phyloP scores from a whole-genome alignment of 2,329 filamentous ascomycete genomes.

The Aspergillus fumigatus region DNA sequence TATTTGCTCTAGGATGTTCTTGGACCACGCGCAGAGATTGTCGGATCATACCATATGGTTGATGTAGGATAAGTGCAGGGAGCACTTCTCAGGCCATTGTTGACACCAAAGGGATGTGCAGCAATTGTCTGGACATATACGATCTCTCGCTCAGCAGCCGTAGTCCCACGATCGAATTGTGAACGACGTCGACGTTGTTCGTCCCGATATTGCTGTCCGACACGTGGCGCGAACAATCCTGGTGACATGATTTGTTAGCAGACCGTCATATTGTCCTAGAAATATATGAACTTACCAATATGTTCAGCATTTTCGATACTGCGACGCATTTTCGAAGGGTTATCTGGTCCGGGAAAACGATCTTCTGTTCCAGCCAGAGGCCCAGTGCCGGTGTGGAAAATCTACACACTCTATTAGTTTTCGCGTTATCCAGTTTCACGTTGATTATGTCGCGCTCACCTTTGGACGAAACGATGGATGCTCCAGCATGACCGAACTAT shows the following conservation, averaged over 20 bases:
- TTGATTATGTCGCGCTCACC: slow-evolving; percentile 43
- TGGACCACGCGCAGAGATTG: slow-evolving; percentile 14
- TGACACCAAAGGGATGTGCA: slow-evolving; percentile 14
- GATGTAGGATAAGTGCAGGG: slow-evolving; percentile 23
- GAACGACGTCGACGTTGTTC: slow-evolving; percentile 73
- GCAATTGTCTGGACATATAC: slow-evolving; percentile 24
- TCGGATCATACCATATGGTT: slow-evolving; percentile 20
- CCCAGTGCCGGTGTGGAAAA: slow-evolving; percentile 51
- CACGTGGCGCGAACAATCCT: slow-evolving; percentile 70
- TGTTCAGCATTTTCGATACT: slow-evolving; percentile 83
- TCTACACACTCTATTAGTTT: slow-evolving; percentile 34
- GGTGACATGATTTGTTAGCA: neutral
- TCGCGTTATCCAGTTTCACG: neutral
- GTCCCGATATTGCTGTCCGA: slow-evolving; percentile 66
- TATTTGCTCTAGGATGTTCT: slow-evolving; percentile 12
- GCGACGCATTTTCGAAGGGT: slow-evolving; percentile 79
- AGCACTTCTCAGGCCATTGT: slow-evolving; percentile 17
- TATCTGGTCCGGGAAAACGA: slow-evolving; percentile 72
- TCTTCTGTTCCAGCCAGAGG: slow-evolving; percentile 66
- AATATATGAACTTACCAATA: slow-evolving; percentile 52
- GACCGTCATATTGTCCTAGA: slow-evolving; percentile 31
- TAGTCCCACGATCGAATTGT: slow-evolving; percentile 76
- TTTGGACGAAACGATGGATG: slow-evolving; percentile 77
- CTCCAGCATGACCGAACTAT: slow-evolving; percentile 94
- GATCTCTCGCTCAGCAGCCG: slow-evolving; percentile 64